Base-by-base conservation (phyloP, 1,284 basidiomycete genomes). In the Filobasidium uniguttulatum region DNA sequence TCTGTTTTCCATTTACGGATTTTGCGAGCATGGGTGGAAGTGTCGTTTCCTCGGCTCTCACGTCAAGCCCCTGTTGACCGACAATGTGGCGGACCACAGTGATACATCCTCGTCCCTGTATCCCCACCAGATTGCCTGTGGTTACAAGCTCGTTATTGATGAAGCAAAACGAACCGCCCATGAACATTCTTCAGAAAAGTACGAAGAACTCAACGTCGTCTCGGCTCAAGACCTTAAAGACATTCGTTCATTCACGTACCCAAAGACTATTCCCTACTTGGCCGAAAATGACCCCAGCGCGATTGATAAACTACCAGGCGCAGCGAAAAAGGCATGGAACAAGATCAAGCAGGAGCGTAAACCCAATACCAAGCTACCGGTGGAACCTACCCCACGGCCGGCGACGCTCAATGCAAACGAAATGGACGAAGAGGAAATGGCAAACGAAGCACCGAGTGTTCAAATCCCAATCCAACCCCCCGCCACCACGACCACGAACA, bases 1-100 rank as follows among this genome's bases (percentile, higher is more conserved):
- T 1, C 74, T 82, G 3, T 89, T 79, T 59, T 71, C 74, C 25
- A 78, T 80, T 55, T 74, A 76, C 5, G 91, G 91, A 0, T 77
- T 82, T 61, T 97, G 91, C 69, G 80, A 81, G 46, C 79, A 79
- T 56, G 93, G 88, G 4, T 82, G 86, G 70, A 85, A 87, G 66
- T 98, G 93, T 64, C 80, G 93, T 1, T 94, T 85, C 69, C 76
- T 94, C 3, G 82, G 83, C 10, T 81, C 77, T 0, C 93, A 97
- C 61, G 63, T 79, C 5, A 66, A 43, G 43, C 52, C 53, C 25
- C 46, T 44, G 29, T 38, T 38, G 36, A 22, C n/a, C 33, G 74
- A 73, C 19, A 46, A 46, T 41, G 43, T 28, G 15, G 19, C 33
- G 31, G n/a, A n/a, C 31, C n/a, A 33, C 31, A n/a, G 31, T 9